These are phyloP conservation scores for Dendrobium nobile DNA, from an alignment of 106 monocot genomes.

Conservation along the genomic window DNA sequence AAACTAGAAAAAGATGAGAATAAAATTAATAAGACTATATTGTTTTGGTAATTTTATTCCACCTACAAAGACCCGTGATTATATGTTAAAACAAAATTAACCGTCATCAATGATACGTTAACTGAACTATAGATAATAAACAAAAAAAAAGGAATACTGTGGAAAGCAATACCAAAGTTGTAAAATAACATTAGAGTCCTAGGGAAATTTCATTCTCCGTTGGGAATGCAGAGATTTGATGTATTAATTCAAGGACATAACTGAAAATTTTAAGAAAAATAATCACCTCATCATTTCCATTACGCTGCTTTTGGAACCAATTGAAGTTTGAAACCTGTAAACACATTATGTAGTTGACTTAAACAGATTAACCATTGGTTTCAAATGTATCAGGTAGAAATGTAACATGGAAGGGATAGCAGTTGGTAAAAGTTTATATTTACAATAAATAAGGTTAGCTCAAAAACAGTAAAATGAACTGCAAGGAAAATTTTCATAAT, in stretches of 20 bases:
- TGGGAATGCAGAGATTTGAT: neutral
- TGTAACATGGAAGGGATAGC: no score
- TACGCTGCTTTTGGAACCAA: constrained; percentile 88
- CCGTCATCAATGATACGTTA: neutral
- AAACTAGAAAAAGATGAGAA: neutral
- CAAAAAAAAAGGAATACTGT: neutral
- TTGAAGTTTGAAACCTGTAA: constrained; percentile 76
- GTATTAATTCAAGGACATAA: neutral
- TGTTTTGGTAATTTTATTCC: neutral
- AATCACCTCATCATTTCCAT: constrained; percentile 90
- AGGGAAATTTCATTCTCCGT: neutral
- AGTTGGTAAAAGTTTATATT: neutral
- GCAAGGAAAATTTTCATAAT: neutral
- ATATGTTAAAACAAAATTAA: neutral
- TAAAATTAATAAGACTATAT: neutral
- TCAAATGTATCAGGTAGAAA: neutral
- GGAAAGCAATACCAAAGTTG: neutral
- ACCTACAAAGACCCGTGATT: neutral
- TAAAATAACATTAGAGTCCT: neutral
- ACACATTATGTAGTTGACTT: neutral
- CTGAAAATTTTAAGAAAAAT: neutral
- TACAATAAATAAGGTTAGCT: neutral
- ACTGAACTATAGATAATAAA: neutral
- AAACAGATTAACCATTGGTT: neutral
- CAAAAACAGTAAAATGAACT: neutral